Evolutionary conservation across 2,329 filamentous ascomycete genomes (phyloP).

Genomic region (Exophiala aquamarina): DNA sequence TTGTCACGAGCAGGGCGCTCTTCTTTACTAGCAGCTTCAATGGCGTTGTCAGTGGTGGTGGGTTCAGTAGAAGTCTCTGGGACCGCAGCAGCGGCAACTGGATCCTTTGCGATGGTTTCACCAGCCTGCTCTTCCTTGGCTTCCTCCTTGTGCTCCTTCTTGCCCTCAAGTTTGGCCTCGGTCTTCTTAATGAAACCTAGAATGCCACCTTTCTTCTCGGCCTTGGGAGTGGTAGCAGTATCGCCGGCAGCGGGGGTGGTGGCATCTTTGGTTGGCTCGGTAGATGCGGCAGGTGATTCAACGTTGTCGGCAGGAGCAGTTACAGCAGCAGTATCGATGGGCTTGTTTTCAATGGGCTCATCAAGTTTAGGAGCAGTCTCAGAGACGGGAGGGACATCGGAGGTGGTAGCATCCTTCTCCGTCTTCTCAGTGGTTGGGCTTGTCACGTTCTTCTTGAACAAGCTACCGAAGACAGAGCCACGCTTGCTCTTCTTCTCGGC

Average conservation of each 20-base stretch:
- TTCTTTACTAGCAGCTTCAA: conserved; percentile 34
- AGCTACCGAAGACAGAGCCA: conserved; percentile 77
- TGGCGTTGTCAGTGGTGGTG: conserved; percentile 26
- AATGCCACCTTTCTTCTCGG: conserved; percentile 34
- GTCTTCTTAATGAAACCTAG: conserved; percentile 34
- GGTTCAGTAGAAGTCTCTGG: conserved; percentile 26
- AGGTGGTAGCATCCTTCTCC: conserved; percentile 49
- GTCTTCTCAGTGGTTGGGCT: conserved; percentile 47
- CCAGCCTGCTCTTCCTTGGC: conserved; percentile 29
- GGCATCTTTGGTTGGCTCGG: conserved; percentile 34
- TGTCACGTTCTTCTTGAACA: conserved; percentile 69
- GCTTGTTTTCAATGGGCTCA: conserved; percentile 43
- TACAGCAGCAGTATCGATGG: conserved; percentile 41
- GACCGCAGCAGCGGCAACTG: conserved; percentile 23
- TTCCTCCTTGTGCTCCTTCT: conserved; percentile 28
- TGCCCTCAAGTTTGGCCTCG: conserved; percentile 30
- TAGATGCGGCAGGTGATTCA: conserved; percentile 29
- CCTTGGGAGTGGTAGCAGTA: conserved; percentile 33
- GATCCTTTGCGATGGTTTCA: conserved; percentile 24
- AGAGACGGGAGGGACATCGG: conserved; percentile 47
- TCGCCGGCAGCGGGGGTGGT: conserved; percentile 32
- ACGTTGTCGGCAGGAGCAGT: conserved; percentile 43
- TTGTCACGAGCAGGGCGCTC: conserved; percentile 41
- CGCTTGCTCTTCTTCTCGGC: conserved; percentile 76
- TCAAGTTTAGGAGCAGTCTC: conserved; percentile 51